Conservation (phyloP, 768 basidiomycete species). For the Porphyrellus cyaneotinctus region DNA sequence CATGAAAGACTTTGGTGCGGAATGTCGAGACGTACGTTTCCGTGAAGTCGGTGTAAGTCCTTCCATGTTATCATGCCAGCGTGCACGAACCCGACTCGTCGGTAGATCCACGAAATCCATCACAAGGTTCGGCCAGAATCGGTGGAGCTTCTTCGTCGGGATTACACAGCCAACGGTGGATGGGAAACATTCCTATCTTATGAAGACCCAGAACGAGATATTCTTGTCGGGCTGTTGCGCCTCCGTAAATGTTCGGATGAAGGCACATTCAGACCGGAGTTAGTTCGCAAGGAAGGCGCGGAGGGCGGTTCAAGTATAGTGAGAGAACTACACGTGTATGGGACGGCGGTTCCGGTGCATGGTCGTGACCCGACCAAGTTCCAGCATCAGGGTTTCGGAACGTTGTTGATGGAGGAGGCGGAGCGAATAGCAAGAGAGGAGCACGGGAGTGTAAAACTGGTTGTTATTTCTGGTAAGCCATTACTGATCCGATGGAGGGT, state of each 20-base stretch:
- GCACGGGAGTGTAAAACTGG: slow-evolving; percentile 92
- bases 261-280: slow-evolving; percentile 93
- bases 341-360: slow-evolving; percentile 96
- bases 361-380: slow-evolving; percentile 97
- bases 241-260: slow-evolving; percentile 95
- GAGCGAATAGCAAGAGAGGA: slow-evolving; percentile 97
- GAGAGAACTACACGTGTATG: slow-evolving; percentile 94
- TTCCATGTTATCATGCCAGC: background rate
- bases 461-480: slow-evolving; percentile 89
- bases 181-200: slow-evolving; percentile 99
- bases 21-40: slow-evolving; percentile 95
- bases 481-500: background rate
- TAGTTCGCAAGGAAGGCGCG: slow-evolving; percentile 62
- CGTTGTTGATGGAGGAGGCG: slow-evolving; percentile 97
- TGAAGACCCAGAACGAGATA: slow-evolving; percentile 96
- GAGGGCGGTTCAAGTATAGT: slow-evolving; percentile 90
- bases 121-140: slow-evolving; percentile 95
- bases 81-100: background rate
- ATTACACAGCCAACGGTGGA: slow-evolving; percentile 95
- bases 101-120: slow-evolving; percentile 95
- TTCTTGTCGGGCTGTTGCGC: slow-evolving; percentile 88
- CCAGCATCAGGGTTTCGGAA: slow-evolving; percentile 96
- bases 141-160: slow-evolving; percentile 90
- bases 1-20: slow-evolving; percentile 98
- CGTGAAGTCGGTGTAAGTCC: slow-evolving; percentile 91